phyloP scores from a whole-genome alignment of 371 early-diverging fungal species.

The Syncephalis fuscata region DNA sequence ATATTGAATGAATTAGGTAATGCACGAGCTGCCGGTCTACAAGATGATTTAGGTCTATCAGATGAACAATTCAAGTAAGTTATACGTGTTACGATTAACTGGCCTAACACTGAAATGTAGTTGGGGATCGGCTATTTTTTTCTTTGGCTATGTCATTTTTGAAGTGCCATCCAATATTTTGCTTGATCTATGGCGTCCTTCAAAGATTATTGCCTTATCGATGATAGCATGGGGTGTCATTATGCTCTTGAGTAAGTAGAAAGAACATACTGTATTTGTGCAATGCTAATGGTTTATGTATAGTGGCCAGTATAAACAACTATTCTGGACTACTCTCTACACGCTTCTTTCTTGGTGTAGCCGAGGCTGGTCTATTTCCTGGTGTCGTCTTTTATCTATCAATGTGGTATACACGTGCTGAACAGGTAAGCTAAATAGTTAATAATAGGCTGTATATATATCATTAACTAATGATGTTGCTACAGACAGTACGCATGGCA shows the following conservation, averaged over 20 bases:
- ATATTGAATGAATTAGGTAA: too few relatives aligned
- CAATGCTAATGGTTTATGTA: too few relatives aligned
- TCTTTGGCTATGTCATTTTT: neutral
- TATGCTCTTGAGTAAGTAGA: too few relatives aligned
- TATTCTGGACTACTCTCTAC: slow-evolving; percentile 16
- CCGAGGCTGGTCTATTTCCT: slow-evolving; percentile 34
- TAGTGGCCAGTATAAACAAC: too few relatives aligned
- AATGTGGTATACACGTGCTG: slow-evolving; percentile 54
- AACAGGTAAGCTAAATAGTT: slow-evolving; percentile 49
- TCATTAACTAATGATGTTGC: too few relatives aligned
- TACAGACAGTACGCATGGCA: slow-evolving; percentile 24
- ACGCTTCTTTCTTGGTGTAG: slow-evolving; percentile 39
- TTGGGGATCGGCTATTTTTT: neutral
- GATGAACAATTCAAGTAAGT: too few relatives aligned
- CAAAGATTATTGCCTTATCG: neutral
- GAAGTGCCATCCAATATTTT: neutral
- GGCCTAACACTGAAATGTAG: neutral
- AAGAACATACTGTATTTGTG: too few relatives aligned
- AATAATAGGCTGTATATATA: too few relatives aligned
- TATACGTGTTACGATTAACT: neutral
- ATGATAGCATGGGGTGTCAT: neutral
- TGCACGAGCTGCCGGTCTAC: too few relatives aligned
- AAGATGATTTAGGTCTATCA: too few relatives aligned
- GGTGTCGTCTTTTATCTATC: slow-evolving; percentile 56
- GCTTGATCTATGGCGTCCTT: neutral